phyloP scores from a whole-genome alignment of 2,329 filamentous ascomycete species.

The Bisporella sp. region DNA sequence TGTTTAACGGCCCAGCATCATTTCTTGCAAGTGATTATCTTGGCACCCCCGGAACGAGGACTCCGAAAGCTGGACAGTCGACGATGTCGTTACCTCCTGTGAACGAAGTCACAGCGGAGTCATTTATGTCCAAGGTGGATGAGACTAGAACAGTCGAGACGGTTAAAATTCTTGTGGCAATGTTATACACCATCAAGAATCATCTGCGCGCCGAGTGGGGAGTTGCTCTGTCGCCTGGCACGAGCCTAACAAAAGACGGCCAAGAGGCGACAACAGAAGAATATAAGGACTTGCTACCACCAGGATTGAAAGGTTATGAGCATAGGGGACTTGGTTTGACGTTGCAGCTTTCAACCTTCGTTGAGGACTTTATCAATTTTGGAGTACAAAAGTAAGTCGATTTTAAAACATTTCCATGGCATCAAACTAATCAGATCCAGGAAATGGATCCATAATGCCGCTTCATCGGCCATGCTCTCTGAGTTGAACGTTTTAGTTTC shows the following conservation, averaged over 20 bases:
- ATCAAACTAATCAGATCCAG: conserved; percentile 19
- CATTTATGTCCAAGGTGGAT: conserved; percentile 14
- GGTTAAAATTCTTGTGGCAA: conserved; percentile 50
- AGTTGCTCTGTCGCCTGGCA: conserved; percentile 28
- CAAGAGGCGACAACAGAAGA: conserved; percentile 33
- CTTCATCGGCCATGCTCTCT: conserved; percentile 48
- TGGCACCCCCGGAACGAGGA: conserved; percentile 1
- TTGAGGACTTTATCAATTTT: conserved; percentile 53
- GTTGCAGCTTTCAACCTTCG: conserved; percentile 51
- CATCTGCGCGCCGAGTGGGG: conserved; percentile 58
- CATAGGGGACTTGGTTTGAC: conserved; percentile 52
- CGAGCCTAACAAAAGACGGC: conserved; percentile 24
- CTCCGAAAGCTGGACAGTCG: conserved; percentile 1
- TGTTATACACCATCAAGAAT: conserved; percentile 58
- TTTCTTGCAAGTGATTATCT: background rate
- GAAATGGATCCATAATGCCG: conserved; percentile 53
- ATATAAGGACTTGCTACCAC: conserved; percentile 43
- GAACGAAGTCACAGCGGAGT: background rate
- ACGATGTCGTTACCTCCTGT: background rate
- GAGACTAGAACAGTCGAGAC: conserved; percentile 47
- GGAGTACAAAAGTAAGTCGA: conserved; percentile 35
- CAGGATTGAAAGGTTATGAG: conserved; percentile 45
- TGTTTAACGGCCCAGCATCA: background rate
- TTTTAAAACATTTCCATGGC: background rate
- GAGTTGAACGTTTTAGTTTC: conserved; percentile 50